Base-by-base conservation (phyloP, 768 basidiomycete genomes). In the Lactarius indigo region DNA sequence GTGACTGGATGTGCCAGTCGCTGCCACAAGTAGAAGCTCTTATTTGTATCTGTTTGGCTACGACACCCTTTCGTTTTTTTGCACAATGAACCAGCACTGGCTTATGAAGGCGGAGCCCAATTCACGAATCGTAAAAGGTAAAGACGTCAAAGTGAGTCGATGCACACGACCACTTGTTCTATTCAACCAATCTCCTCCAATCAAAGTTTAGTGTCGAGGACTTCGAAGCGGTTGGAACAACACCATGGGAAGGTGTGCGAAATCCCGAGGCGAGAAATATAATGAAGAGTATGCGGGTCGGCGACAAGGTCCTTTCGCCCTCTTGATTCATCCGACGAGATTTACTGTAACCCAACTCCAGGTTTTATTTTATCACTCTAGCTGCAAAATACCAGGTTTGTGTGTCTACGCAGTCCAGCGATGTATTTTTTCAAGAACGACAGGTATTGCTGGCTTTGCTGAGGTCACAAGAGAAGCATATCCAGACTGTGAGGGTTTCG, bases 341-440 rank as follows among this genome's bases (percentile, higher is more conserved):
- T 64, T 39, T 47, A 13, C 12, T 37, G 35, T 37, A 18, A 17
- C 33, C 39, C 7, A 17, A 26, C 37, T 30, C 39, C 63, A 92
- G 91, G 87, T 91, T 55, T 76, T 93, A 55, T 93, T 94, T 76
- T 94, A 94, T 74, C 91, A 93, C 72, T 93, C 91, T 8, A 95
- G 91, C 73, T 92, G 90, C 77, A 94, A 91, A 78, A 84, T 72
- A 59, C 92, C 92, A 74, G 91, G 91, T 89, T 63, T 63, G 81
- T 66, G 63, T 52, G 30, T 50, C 30, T n/a, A 41, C 3, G 17
- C 39, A 58, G 10, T 35, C 50, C 23, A n/a, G 61, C 52, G 30
- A 39, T 18, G 59, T 13, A 58, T 20, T 47, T n/a, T 12, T 13
- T 57, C 47, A 7, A 57, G n/a, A 41, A 56, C 28, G 18, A 7